phyloP scores from a whole-genome alignment of 495 filamentous ascomycete species.

The Penicillium ochrochloron region DNA sequence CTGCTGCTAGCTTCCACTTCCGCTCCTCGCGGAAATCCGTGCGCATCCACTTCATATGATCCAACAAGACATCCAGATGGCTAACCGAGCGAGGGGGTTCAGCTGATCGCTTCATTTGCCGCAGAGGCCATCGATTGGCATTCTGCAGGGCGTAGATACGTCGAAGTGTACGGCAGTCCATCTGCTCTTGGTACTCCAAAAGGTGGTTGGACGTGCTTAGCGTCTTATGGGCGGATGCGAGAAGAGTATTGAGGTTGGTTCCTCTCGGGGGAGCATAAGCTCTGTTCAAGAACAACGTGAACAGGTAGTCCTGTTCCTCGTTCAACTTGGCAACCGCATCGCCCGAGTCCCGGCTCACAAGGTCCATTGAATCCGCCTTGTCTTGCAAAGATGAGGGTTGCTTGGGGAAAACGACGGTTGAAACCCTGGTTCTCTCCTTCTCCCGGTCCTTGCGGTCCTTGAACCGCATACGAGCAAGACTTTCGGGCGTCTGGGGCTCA shows the following conservation, averaged over 20 bases:
- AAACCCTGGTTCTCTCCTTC: conserved; percentile 67
- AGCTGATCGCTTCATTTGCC: conserved; percentile 76
- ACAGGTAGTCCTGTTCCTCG: conserved; percentile 75
- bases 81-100: conserved; percentile 76
- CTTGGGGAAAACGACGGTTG: conserved; percentile 81
- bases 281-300: conserved; percentile 75
- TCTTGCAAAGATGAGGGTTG: conserved; percentile 50
- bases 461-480: conserved; percentile 55
- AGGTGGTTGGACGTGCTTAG: conserved; percentile 77
- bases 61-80: conserved; percentile 84
- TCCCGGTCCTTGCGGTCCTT: conserved; percentile 61
- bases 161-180: conserved; percentile 80
- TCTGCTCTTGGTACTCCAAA: conserved; percentile 76
- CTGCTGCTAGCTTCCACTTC: conserved; percentile 88
- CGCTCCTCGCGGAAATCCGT: conserved; percentile 93
- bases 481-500: conserved; percentile 41
- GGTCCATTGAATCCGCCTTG: conserved; percentile 41
- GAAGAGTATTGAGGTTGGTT: conserved; percentile 67
- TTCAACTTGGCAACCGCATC: conserved; percentile 54
- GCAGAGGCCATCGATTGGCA: conserved; percentile 85
- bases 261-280: conserved; percentile 62
- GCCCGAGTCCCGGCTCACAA: conserved; percentile 47
- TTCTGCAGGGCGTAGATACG: conserved; percentile 88
- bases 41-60: conserved; percentile 96
- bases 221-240: conserved; percentile 79